phyloP scores from a whole-genome alignment of 148 eudicot species.

The Beta vulgaris region DNA sequence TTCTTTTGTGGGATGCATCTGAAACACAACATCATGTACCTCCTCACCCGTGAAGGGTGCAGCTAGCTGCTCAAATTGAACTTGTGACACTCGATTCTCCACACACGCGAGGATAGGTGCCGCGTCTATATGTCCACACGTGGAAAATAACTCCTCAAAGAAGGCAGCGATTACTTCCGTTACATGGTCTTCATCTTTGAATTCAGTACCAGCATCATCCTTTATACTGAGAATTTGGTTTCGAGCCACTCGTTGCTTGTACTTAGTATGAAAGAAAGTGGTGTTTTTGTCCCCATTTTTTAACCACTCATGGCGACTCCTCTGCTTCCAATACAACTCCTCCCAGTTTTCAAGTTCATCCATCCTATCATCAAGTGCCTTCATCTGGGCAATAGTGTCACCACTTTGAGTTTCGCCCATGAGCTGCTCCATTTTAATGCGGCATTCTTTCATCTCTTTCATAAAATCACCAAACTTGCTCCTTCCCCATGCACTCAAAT shows the following conservation, averaged over 20 bases:
- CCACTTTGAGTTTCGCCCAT: not conserved
- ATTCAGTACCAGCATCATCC: not conserved
- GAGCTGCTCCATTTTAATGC: not conserved
- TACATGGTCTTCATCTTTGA: not conserved
- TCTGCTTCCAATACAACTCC: not conserved
- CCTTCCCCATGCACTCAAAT: not conserved
- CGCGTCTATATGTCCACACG: not conserved
- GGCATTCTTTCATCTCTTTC: not conserved
- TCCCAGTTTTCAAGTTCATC: not conserved
- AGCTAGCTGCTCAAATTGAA: no score
- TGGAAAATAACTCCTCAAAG: not conserved
- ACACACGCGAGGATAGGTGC: not conserved
- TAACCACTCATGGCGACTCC: not conserved
- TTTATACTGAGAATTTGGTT: no score
- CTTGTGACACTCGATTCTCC: no score
- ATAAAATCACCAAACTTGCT: not conserved
- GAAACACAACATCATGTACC: not conserved
- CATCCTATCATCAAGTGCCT: not conserved
- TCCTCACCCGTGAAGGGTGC: not conserved
- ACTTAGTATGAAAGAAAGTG: not conserved
- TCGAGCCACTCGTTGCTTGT: no score
- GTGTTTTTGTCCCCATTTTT: not conserved
- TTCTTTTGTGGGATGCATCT: no score
- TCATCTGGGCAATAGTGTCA: not conserved
- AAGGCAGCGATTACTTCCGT: not conserved